Conservation (phyloP, 1,139 yeast species). For the Diutina sp. region DNA sequence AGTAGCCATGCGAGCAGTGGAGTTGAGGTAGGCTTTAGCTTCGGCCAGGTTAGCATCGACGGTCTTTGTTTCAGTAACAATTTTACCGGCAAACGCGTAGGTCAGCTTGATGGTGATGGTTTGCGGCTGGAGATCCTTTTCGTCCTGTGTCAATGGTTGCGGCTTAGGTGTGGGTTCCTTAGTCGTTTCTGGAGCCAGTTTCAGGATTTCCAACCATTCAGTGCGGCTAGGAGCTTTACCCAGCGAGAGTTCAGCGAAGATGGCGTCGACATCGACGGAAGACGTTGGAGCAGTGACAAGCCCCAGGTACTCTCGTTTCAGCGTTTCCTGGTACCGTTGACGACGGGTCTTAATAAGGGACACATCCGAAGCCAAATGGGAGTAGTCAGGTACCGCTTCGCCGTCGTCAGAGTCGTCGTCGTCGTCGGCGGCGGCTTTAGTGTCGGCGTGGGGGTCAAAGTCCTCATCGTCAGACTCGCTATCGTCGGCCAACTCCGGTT, state of each 20-base stretch:
- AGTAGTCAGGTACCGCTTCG: slow-evolving; percentile 18
- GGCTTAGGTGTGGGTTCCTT: background rate
- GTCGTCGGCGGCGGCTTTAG: slow-evolving; percentile 9
- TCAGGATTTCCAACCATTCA: background rate
- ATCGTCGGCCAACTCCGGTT: slow-evolving; percentile 15
- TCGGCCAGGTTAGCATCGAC: slow-evolving; percentile 75
- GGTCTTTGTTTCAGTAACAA: slow-evolving; percentile 60
- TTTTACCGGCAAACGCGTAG: slow-evolving; percentile 84
- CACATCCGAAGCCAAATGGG: slow-evolving; percentile 18
- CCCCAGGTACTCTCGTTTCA: slow-evolving; percentile 8
- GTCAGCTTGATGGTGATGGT: slow-evolving; percentile 53
- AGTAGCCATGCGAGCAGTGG: slow-evolving; percentile 24
- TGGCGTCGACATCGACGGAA: background rate
- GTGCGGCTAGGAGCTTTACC: background rate
- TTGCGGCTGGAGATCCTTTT: background rate
- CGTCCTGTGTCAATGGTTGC: background rate
- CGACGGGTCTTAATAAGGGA: slow-evolving; percentile 27
- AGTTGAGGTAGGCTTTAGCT: slow-evolving; percentile 68
- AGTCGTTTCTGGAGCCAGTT: background rate
- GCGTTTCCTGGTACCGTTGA: slow-evolving; percentile 13
- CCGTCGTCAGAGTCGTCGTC: slow-evolving; percentile 13
- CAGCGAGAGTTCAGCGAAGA: background rate
- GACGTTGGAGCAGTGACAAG: background rate
- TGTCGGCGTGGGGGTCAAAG: slow-evolving; percentile 28
- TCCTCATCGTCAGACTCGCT: slow-evolving; percentile 11